Evolutionary conservation across 2,329 filamentous ascomycete species (phyloP), one percentile per base, ranked within the genome.

Genomic region (Alternaria consortialis): DNA sequence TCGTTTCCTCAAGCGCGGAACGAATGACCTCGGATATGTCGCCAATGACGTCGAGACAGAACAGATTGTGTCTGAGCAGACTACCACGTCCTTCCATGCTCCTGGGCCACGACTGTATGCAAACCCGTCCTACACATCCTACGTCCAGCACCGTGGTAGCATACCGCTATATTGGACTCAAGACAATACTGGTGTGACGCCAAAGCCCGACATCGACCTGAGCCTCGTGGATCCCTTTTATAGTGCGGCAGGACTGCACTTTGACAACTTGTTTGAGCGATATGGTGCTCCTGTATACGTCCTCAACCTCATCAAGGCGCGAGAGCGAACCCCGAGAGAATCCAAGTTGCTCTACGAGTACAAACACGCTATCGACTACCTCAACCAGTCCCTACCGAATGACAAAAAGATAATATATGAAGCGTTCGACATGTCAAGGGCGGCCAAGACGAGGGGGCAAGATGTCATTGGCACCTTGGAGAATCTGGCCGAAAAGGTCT

Each of bases 1-100:
- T 37, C 87, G 95, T 4, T 99, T 97, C 69, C 81, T 99, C 54
- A 99, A 99, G 79, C 89, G 95, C 59, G 95, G 95, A 32, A 91
- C 93, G 48, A 99, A 99, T 73, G 95, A 99, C 77, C 78, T 94
- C 75, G 94, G 95, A 13, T 97, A 97, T 76, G 95, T 99, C 56
- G 96, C 95, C 53, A 99, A 99, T 74, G 96, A 99, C 79, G 95
- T 99, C 25, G 96, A 99, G 80, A 98, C 95, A 1, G 95, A 99
- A 79, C 95, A 99, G 77, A 97, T 99, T 62, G 94, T 99, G 5
- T 95, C 94, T 0, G 95, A 99, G 75, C 92, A 93, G 70, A 83
- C 94, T 52, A 97, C 93, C 0, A 99, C 95, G 0, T 97, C 95
- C 0, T 97, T 99, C 70, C 95, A 99, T 80, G 91, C 92, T 3